A percentile compares a stretch with the other conserved stretches of the same genome.
phyloP scores from a whole-genome alignment of 2,329 filamentous ascomycete species.

The Pseudophaeomoniella oleicola region DNA sequence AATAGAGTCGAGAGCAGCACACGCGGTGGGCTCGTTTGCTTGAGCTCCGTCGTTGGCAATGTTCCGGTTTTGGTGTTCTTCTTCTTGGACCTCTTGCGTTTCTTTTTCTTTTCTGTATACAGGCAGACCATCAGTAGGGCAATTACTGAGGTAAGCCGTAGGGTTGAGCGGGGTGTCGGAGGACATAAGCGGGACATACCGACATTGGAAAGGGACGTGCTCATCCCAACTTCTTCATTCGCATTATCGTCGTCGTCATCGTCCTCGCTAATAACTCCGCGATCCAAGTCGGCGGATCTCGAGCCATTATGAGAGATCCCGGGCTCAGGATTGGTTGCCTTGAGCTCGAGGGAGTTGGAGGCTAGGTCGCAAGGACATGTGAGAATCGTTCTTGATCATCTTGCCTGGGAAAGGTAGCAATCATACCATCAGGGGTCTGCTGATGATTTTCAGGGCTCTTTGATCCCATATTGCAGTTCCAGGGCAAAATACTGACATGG shows the following conservation, averaged over 20 bases:
- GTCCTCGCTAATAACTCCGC: conserved; percentile 20
- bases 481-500: no score
- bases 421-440: conserved; percentile 18
- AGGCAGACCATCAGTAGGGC: background rate
- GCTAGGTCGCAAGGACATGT: conserved; percentile 3
- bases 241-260: conserved; percentile 16
- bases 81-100: conserved; percentile 30
- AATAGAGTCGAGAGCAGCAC: conserved; percentile 32
- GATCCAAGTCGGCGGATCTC: conserved; percentile 29
- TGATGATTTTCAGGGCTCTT: conserved; percentile 24
- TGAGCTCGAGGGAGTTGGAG: no score
- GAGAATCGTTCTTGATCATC: conserved; percentile 10
- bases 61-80: conserved; percentile 22
- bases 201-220: conserved; percentile 5
- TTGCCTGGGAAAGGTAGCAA: background rate
- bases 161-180: background rate
- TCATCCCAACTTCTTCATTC: conserved; percentile 6
- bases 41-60: conserved; percentile 3
- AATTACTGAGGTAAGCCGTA: background rate
- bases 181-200: conserved; percentile 5
- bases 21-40: conserved; percentile 33
- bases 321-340: conserved; percentile 5
- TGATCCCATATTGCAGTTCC: no score
- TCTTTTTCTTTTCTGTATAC: conserved; percentile 24
- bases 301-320: conserved; percentile 10